A percentile compares a stretch with the other conserved stretches of the same genome.
These are phyloP conservation scores for Boletus semigastroideus DNA, from an alignment of 1,284 basidiomycete genomes.

Conservation along the genomic window DNA sequence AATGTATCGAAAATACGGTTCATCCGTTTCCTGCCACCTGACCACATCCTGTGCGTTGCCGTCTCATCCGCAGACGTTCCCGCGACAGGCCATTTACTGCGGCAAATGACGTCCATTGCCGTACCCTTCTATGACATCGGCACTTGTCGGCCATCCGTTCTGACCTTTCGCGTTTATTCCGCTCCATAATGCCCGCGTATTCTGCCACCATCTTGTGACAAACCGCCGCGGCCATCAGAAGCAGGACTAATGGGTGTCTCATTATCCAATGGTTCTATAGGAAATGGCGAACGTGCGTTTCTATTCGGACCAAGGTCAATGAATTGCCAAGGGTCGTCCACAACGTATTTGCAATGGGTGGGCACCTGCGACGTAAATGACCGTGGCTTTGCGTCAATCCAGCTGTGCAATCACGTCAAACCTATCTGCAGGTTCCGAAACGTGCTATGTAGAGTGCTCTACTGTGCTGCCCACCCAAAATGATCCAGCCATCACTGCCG, in stretches of 20 bases:
- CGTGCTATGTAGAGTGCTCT: no score
- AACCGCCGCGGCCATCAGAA: not conserved
- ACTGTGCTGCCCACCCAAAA: no score
- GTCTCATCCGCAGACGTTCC: not conserved
- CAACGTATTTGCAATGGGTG: no score
- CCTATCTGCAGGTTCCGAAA: no score
- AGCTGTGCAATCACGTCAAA: no score
- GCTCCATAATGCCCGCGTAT: not conserved
- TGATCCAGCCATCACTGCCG: no score
- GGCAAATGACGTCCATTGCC: not conserved
- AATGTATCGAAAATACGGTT: not conserved
- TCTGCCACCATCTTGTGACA: not conserved
- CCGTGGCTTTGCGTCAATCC: no score
- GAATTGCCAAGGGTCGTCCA: no score
- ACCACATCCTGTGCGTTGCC: not conserved
- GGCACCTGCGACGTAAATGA: no score
- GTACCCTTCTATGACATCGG: not conserved
- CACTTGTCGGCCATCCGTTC: not conserved
- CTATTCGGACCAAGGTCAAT: not conserved
- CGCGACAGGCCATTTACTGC: not conserved
- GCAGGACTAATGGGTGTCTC: not conserved
- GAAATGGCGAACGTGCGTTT: not conserved
- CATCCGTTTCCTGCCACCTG: not conserved
- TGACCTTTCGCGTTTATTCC: not conserved
- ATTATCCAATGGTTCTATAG: not conserved